Evolutionary conservation across 75 land plant genomes (phyloP).

Genomic region (Picea sitchensis): DNA sequence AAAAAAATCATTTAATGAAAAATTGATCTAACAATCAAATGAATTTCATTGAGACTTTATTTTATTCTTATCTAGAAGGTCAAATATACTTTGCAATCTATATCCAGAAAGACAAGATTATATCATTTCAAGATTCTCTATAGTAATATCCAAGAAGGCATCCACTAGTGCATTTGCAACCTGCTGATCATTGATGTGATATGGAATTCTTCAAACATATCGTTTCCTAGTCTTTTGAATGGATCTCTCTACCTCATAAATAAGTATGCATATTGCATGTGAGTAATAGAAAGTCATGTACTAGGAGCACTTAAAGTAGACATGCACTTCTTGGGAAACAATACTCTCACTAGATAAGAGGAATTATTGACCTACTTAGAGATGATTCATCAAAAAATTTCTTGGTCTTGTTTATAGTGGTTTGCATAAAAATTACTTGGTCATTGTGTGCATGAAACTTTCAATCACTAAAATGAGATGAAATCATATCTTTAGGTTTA

Average conservation of each 20-base stretch:
- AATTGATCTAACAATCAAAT: neutral
- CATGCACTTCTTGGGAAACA: conserved; percentile 85
- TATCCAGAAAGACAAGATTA: neutral
- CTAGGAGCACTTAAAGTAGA: conserved; percentile 86
- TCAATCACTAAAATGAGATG: too few species aligned
- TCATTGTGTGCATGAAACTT: too few species aligned
- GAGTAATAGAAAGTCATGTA: conserved; percentile 81
- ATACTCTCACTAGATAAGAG: conserved; percentile 58
- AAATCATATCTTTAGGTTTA: too few species aligned
- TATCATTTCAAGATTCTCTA: too few species aligned
- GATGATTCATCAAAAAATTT: conserved; percentile 62
- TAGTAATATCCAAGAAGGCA: too few species aligned
- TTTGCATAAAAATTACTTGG: too few species aligned
- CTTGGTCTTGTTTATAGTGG: conserved; percentile 4
- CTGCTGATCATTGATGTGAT: too few species aligned
- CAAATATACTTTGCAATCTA: neutral
- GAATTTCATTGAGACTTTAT: neutral
- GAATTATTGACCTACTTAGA: conserved; percentile 74
- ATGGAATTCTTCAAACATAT: too few species aligned
- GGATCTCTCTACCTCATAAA: too few species aligned
- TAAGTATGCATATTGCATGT: conserved; percentile 29
- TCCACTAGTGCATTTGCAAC: too few species aligned
- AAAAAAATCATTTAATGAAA: conserved; percentile 38
- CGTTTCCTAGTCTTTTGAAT: too few species aligned
- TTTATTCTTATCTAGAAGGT: neutral